phyloP scores from a whole-genome alignment of 2,329 filamentous ascomycete genomes.

The Magnaporthiopsis incrustans region DNA sequence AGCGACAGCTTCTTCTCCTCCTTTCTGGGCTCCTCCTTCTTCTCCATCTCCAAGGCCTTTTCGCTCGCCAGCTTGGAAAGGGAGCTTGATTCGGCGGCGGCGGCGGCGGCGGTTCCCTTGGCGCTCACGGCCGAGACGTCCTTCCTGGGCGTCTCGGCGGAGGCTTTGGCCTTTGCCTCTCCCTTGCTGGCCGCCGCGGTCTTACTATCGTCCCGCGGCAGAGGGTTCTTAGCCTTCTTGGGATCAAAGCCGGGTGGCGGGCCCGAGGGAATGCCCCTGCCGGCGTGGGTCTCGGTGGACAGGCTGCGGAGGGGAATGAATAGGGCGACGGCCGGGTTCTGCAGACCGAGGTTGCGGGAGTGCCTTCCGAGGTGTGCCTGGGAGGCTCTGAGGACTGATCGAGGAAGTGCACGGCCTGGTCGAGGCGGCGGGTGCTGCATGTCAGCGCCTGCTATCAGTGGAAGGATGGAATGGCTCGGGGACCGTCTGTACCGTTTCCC shows the following conservation, averaged over 20 bases:
- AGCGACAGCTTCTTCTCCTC: slow-evolving; percentile 81
- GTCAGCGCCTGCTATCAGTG: neutral
- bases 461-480: neutral
- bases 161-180: slow-evolving; percentile 23
- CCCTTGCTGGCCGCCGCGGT: neutral
- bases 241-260: slow-evolving; percentile 87
- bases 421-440: slow-evolving; percentile 18
- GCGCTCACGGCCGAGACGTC: slow-evolving; percentile 10
- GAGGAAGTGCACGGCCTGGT: slow-evolving; percentile 35
- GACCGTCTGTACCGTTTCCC: slow-evolving; percentile 31
- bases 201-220: slow-evolving; percentile 45
- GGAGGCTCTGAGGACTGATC: slow-evolving; percentile 37
- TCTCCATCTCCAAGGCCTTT: slow-evolving; percentile 54
- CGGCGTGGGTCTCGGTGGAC: slow-evolving; percentile 51
- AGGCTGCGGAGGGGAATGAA: slow-evolving; percentile 48
- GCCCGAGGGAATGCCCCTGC: slow-evolving; percentile 40
- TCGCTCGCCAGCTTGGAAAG: slow-evolving; percentile 55
- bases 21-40: slow-evolving; percentile 53
- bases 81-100: slow-evolving; percentile 28
- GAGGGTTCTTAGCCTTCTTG: slow-evolving; percentile 80
- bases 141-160: neutral
- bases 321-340: slow-evolving; percentile 45
- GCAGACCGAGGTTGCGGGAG: slow-evolving; percentile 33
- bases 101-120: slow-evolving; percentile 21
- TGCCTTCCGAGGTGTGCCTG: slow-evolving; percentile 39